Base-by-base conservation (phyloP, 2,329 filamentous ascomycete species). In the Colletotrichum cuscutae region DNA sequence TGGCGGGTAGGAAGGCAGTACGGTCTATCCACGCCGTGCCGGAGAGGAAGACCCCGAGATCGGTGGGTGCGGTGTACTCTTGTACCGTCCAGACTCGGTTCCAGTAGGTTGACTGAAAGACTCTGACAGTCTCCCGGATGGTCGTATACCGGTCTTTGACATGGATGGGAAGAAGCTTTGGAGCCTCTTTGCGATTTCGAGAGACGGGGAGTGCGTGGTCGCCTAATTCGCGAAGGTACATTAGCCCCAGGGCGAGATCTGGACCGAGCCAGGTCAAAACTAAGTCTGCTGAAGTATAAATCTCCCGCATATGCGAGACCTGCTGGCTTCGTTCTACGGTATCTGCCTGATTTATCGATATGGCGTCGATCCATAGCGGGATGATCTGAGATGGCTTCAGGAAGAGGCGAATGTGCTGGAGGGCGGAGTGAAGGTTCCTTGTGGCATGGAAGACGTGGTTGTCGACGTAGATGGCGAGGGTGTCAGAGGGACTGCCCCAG, bases 271-370 rank as follows among this genome's bases (percentile, higher is more conserved):
- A 2, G 75, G 72, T 77, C 73, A 78, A 7, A 68, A 77, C 77
- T 3, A 53, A 1, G 9, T 71, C 59, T 12, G 77, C 76, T 5
- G 56, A 58, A 9, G 22, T 30, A 32, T 74, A 77, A 11, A 78
- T 69, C 24, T 32, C 11, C 2, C 65, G 53, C 76, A 78, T 77
- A 2, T 70, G 49, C 6, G 53, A 42, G 7, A 78, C 74, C 49
- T 76, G 76, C 12, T 57, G 69, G 13, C n/a, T 74, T 53, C 76
- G 76, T 37, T 78, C 77, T 8, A 64, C 42, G 15, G 64, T 19
- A 54, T 77, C 65, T 1, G 62, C 12, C 63, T 78, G 77, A 15
- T 77, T 71, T 60, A 78, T 76, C 58, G 75, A 77, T 26, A 78
- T 72, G 8, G 72, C 70, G 52, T 77, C 76, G 15, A 76, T 46